phyloP scores from a whole-genome alignment of 495 filamentous ascomycete genomes.

The Lophiotrema nucula region DNA sequence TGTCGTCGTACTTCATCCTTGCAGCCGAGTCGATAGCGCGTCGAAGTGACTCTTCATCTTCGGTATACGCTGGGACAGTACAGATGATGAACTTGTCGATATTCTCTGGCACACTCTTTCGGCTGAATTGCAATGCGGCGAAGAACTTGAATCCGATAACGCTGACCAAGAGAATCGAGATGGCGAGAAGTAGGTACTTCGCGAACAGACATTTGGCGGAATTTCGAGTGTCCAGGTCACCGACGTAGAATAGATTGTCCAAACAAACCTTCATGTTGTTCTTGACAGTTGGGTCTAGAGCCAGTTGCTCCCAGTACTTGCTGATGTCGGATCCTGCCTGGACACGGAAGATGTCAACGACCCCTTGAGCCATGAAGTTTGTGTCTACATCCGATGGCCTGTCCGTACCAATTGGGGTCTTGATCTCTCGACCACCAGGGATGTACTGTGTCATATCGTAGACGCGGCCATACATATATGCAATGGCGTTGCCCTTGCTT shows the following conservation, averaged over 20 bases:
- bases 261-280: constrained; percentile 77
- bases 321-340: constrained; percentile 77
- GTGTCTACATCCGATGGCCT: constrained; percentile 54
- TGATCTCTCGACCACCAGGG: constrained; percentile 66
- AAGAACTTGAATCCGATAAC: constrained; percentile 97
- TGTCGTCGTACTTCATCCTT: constrained; percentile 96
- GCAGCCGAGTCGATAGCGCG: constrained; percentile 96
- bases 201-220: constrained; percentile 83
- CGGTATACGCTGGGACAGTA: constrained; percentile 96
- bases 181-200: constrained; percentile 86
- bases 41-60: constrained; percentile 95
- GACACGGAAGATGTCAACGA: constrained; percentile 74
- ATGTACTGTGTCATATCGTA: constrained; percentile 92
- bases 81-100: constrained; percentile 98
- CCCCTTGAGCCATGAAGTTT: constrained; percentile 78
- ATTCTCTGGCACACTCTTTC: constrained; percentile 88
- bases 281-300: constrained; percentile 54
- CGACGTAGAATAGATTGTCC: constrained; percentile 93
- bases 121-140: constrained; percentile 88
- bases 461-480: constrained; percentile 73
- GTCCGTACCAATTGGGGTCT: constrained; percentile 51
- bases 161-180: constrained; percentile 74
- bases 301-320: constrained; percentile 73
- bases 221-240: constrained; percentile 87
- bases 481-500: constrained; percentile 63